These are phyloP conservation scores for Wickerhamomyces subpelliculosus DNA, from an alignment of 805 yeast genomes.

Conservation along the genomic window DNA sequence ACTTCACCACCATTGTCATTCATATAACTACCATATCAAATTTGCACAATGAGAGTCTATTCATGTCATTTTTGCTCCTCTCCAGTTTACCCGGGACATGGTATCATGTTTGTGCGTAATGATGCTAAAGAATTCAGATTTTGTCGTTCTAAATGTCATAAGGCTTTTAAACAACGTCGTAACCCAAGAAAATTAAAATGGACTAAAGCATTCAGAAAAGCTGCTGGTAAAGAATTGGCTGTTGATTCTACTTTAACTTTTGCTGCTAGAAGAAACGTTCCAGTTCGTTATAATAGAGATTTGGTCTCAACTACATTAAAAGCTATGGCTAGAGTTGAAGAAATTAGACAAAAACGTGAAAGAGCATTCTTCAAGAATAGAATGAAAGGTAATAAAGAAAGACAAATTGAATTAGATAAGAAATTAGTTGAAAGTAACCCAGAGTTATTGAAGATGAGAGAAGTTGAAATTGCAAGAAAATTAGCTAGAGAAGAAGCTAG, in stretches of 20 bases:
- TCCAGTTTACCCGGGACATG: conserved; percentile 92
- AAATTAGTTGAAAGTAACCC: conserved; percentile 86
- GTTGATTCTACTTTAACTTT: conserved; percentile 95
- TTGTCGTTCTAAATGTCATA: conserved; percentile 97
- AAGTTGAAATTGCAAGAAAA: conserved; percentile 77
- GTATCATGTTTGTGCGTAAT: conserved; percentile 95
- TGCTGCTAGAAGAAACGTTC: conserved; percentile 96
- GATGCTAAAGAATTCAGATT: conserved; percentile 97
- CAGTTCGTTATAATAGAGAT: conserved; percentile 96
- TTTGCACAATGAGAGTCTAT: conserved; percentile 67
- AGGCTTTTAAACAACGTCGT: conserved; percentile 94
- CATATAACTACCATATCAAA: too few species aligned
- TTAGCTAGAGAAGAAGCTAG: conserved; percentile 64
- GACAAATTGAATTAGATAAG: conserved; percentile 76
- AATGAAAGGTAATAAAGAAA: conserved; percentile 95
- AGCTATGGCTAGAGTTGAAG: conserved; percentile 95
- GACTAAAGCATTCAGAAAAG: conserved; percentile 98
- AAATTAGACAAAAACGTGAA: conserved; percentile 93
- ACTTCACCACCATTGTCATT: too few species aligned
- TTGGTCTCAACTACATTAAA: conserved; percentile 87
- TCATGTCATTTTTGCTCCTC: conserved; percentile 97
- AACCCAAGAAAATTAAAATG: conserved; percentile 97
- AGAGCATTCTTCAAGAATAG: conserved; percentile 98
- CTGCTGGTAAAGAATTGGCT: conserved; percentile 97
- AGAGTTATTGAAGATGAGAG: conserved; percentile 85